Percentiles rank a stretch among this genome's conserved stretches.
These are phyloP conservation scores for Nepenthes alata DNA, from an alignment of 179 eudicot genomes.

Conservation along the genomic window DNA sequence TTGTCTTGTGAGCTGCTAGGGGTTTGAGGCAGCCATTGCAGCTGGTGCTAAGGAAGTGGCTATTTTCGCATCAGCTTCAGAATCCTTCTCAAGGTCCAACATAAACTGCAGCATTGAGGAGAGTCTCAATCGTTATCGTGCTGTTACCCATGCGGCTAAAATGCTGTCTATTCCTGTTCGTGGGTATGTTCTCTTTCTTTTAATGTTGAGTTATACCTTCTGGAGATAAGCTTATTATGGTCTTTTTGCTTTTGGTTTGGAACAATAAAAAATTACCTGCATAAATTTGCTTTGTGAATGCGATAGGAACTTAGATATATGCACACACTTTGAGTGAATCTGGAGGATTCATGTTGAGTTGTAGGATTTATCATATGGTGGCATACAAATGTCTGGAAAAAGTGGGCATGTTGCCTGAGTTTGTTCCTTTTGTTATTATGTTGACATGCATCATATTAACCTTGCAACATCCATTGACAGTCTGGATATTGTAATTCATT, in stretches of 20 bases:
- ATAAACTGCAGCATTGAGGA: slow-evolving; percentile 90
- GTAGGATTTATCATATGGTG: too few species aligned
- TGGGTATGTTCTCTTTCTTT: slow-evolving; percentile 41
- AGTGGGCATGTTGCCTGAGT: too few species aligned
- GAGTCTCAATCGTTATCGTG: slow-evolving; percentile 78
- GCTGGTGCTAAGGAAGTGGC: slow-evolving; percentile 97
- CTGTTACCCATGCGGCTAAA: slow-evolving; percentile 57
- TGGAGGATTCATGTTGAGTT: too few species aligned
- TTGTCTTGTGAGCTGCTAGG: slow-evolving; percentile 26
- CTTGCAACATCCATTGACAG: too few species aligned
- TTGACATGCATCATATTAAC: too few species aligned
- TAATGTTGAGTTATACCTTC: background rate
- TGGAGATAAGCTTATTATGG: background rate
- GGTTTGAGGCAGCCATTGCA: slow-evolving; percentile 91
- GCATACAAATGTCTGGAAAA: too few species aligned
- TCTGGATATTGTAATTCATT: too few species aligned
- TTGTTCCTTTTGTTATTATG: too few species aligned
- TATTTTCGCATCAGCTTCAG: slow-evolving; percentile 96
- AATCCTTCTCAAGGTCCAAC: slow-evolving; percentile 81
- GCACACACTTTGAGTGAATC: too few species aligned
- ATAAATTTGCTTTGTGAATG: too few species aligned
- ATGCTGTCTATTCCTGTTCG: slow-evolving; percentile 76
- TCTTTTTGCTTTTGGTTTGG: background rate
- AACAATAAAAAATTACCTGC: too few species aligned
- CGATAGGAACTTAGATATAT: too few species aligned